Base-by-base conservation (phyloP, 495 filamentous ascomycete species). In the Penicillium diatomitis region DNA sequence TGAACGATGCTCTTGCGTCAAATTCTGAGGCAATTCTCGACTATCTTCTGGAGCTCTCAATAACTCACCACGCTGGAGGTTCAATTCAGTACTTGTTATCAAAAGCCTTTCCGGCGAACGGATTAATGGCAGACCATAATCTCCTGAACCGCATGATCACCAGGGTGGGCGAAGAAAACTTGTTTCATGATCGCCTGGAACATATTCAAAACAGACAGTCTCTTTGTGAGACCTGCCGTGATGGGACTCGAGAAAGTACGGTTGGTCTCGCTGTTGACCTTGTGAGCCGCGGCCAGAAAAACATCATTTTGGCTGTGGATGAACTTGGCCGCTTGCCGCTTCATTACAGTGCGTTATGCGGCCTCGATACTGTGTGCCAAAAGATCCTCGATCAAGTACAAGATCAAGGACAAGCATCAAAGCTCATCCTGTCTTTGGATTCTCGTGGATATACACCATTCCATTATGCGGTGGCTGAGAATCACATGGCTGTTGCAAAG, bases 291-390 rank as follows among this genome's bases (percentile, higher is more conserved):
- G 8, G 9, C 9, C 32, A 29, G 27, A 11, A 42, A 20, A 34
- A 41, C n/a, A 29, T 10, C 10, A 28, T 57, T 1, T 48, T 27
- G 28, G 28, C 12, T 4, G 40, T 41, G 32, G 57, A 60, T 46
- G n/a, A 8, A 0, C 34, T 49, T 49, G 51, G 40, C 2, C 53
- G 48, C 8, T 4, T 51, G 27, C 38, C 50, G 8, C 50, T 60
- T 34, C 57, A 60, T 37, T 60, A 57, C 38, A 44, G 44, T 5
- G 53, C 53, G 8, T 6, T 52, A 2, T 43, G 51, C 31, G 53
- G 49, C 9, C 37, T 48, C 6, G 4, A 11, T 37, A 12, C 3
- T 20, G 32, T 45, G 1, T 55, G 48, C n/a, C 29, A 48, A 27
- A 8, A 9, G 37, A 55, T 55, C 12, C 2, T 52, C 4, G n/a